Evolutionary conservation across 2,329 filamentous ascomycete species (phyloP).

Genomic region (Aspergillus sp.): DNA sequence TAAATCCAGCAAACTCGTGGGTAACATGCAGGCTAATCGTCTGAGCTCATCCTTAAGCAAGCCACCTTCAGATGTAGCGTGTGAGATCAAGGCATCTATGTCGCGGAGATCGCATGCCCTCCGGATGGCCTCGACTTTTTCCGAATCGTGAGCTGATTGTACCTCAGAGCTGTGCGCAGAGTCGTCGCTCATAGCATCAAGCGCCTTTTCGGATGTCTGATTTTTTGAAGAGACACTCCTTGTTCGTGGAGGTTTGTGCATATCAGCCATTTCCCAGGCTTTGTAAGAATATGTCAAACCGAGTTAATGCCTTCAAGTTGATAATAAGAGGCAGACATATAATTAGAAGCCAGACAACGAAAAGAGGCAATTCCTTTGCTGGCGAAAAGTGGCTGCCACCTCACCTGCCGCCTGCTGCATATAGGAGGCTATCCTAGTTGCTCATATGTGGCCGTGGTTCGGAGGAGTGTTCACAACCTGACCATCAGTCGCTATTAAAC

Average conservation of each 20-base stretch:
- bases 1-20: background rate
- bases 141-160: slow-evolving; percentile 10
- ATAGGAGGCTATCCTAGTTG: background rate
- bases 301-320: background rate
- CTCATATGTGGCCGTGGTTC: background rate
- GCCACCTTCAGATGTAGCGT: slow-evolving; percentile 66
- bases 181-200: background rate
- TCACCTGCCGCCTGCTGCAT: slow-evolving; percentile 2
- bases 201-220: slow-evolving; percentile 1
- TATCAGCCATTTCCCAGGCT: background rate
- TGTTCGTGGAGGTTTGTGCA: background rate
- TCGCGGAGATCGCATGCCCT: slow-evolving; percentile 62
- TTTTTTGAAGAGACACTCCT: background rate
- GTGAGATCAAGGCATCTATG: slow-evolving; percentile 53
- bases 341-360: background rate
- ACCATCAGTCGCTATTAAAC: background rate
- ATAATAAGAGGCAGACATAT: background rate
- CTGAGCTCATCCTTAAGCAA: slow-evolving; percentile 68
- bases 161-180: slow-evolving; percentile 4
- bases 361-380: background rate
- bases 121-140: slow-evolving; percentile 52
- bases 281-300: background rate
- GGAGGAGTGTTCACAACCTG: background rate
- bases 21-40: slow-evolving; percentile 70
- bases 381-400: background rate